These are phyloP conservation scores for Suillus fuscotomentosus DNA, from an alignment of 768 basidiomycete genomes.

Conservation along the genomic window DNA sequence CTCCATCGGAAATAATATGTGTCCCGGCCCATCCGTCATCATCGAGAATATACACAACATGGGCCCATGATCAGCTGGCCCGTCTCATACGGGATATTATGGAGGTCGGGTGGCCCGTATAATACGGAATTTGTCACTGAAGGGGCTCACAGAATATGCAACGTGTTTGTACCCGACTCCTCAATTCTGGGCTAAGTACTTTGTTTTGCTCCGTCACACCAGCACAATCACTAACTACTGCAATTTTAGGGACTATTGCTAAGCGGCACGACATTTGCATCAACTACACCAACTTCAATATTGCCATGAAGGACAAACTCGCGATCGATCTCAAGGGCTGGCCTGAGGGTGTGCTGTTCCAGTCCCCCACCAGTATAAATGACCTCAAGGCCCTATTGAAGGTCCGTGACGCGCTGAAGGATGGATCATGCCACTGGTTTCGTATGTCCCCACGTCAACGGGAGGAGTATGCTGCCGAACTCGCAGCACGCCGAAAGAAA, in stretches of 20 bases:
- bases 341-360: constrained; percentile 6
- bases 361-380: not conserved
- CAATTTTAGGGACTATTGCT: not conserved
- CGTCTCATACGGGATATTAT: too few species aligned
- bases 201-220: not conserved
- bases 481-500: not conserved
- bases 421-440: not conserved
- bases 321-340: constrained; percentile 5
- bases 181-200: not conserved
- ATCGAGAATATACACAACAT: too few species aligned
- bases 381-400: not conserved
- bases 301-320: constrained; percentile 2
- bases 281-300: constrained; percentile 6
- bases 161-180: not conserved
- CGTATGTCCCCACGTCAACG: not conserved
- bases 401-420: not conserved
- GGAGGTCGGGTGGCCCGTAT: too few species aligned
- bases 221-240: not conserved
- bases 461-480: not conserved
- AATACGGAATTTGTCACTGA: too few species aligned
- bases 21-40: too few species aligned
- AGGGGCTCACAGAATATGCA: too few species aligned
- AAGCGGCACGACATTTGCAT: not conserved
- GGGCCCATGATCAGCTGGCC: too few species aligned
- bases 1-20: too few species aligned